Evolutionary conservation across 2,329 filamentous ascomycete species (phyloP).

Genomic region (Ascochyta pisi): DNA sequence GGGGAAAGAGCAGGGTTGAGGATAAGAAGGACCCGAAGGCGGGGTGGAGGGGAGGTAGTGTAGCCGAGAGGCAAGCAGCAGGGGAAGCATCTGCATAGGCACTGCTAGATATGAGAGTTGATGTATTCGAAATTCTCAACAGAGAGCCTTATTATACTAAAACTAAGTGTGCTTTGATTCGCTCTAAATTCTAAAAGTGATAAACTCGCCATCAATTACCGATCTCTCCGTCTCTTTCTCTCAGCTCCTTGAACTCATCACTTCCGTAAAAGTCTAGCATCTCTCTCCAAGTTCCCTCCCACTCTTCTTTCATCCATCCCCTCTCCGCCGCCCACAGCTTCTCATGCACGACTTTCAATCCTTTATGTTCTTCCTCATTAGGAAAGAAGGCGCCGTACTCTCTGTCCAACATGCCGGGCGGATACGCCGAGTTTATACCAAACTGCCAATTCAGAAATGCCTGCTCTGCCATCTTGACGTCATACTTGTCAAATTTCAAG

Average conservation of each 20-base stretch:
- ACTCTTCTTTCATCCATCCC: conserved; percentile 35
- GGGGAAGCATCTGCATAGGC: conserved; percentile 52
- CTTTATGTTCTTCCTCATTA: conserved; percentile 29
- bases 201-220: not conserved
- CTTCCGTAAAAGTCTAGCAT: conserved; percentile 37
- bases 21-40: conserved; percentile 64
- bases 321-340: conserved; percentile 39
- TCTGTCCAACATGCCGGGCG: conserved; percentile 30
- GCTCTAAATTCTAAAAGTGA: too few species aligned
- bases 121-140: too few species aligned
- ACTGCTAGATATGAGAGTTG: too few species aligned
- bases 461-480: conserved; percentile 44
- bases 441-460: conserved; percentile 47
- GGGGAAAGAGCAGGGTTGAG: conserved; percentile 61
- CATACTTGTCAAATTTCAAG: conserved; percentile 38
- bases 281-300: conserved; percentile 33
- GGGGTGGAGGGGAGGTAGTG: conserved; percentile 66
- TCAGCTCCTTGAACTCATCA: conserved; percentile 24
- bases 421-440: conserved; percentile 35
- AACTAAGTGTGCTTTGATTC: too few species aligned
- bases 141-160: too few species aligned
- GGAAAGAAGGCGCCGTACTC: conserved; percentile 41
- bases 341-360: conserved; percentile 45
- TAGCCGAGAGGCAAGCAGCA: conserved; percentile 62
- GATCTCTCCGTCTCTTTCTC: conserved; percentile 19